Evolutionary conservation across 805 yeast genomes (phyloP).

Genomic region (Tetrapisispora pingtungensis): DNA sequence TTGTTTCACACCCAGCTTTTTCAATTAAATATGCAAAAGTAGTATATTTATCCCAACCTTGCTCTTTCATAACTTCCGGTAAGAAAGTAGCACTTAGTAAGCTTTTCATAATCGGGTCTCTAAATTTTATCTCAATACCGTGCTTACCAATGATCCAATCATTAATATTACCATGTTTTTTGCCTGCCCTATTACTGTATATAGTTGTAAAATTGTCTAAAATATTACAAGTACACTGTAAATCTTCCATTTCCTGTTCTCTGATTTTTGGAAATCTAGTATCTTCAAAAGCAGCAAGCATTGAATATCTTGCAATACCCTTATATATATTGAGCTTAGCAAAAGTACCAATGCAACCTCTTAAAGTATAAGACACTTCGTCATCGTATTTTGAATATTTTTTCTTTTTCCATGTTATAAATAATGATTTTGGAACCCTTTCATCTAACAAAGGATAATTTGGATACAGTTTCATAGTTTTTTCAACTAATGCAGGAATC

Average conservation of each 20-base stretch:
- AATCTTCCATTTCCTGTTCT: constrained; percentile 39
- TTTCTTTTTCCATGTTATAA: constrained; percentile 75
- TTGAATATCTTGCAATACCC: constrained; percentile 56
- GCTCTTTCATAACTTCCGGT: constrained; percentile 85
- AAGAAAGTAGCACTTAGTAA: constrained; percentile 67
- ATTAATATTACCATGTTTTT: constrained; percentile 31
- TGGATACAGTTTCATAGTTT: constrained; percentile 10
- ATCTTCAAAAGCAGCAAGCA: constrained; percentile 69
- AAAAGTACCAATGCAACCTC: constrained; percentile 96
- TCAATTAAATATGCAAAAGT: constrained; percentile 61
- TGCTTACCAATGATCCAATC: constrained; percentile 81
- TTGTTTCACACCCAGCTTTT: constrained; percentile 50
- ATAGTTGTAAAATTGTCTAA: constrained; percentile 32
- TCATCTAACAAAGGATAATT: constrained; percentile 1
- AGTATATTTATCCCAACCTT: constrained; percentile 58
- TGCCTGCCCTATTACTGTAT: constrained; percentile 35
- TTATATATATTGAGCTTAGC: constrained; percentile 38
- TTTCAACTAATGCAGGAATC: too few relatives aligned
- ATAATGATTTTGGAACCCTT: constrained; percentile 45
- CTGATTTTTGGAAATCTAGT: constrained; percentile 62
- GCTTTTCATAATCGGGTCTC: constrained; percentile 27
- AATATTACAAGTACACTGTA: constrained; percentile 33
- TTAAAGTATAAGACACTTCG: constrained; percentile 29
- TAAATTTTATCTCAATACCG: constrained; percentile 60
- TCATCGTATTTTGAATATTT: constrained; percentile 7